Conservation (phyloP, 2,329 filamentous ascomycete species). For the Colletotrichum echinochloae region DNA sequence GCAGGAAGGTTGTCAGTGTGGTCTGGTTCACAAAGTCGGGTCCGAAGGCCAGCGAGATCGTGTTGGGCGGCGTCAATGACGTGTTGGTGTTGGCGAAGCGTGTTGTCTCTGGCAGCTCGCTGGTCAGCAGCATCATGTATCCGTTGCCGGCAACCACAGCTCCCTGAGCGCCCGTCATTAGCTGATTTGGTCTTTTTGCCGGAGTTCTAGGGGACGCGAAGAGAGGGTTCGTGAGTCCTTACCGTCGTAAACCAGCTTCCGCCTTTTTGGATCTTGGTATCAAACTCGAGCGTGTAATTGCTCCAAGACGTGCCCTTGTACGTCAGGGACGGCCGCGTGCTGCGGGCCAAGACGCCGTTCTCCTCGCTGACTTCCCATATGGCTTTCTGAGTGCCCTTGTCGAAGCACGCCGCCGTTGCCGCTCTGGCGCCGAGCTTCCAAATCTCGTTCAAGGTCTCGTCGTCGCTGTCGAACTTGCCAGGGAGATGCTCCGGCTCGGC, state of each 20-base stretch:
- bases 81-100: conserved; percentile 48
- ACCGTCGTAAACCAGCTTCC: conserved; percentile 54
- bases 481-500: conserved; percentile 44
- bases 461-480: conserved; percentile 47
- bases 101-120: conserved; percentile 21
- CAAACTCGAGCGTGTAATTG: conserved; percentile 54
- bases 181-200: conserved; percentile 29
- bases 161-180: neutral
- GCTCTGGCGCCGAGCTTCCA: conserved; percentile 53
- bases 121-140: conserved; percentile 32
- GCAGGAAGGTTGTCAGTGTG: conserved; percentile 45
- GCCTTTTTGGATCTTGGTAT: conserved; percentile 51
- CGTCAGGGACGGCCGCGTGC: conserved; percentile 48
- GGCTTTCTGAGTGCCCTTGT: conserved; percentile 51
- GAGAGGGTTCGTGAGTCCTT: conserved; percentile 6
- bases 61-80: conserved; percentile 51
- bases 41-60: conserved; percentile 50
- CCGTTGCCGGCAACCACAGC: conserved; percentile 27
- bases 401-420: conserved; percentile 51
- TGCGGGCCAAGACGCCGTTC: conserved; percentile 51
- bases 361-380: conserved; percentile 49
- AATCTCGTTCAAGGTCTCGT: conserved; percentile 50
- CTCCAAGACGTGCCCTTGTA: conserved; percentile 43
- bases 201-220: too few relatives aligned
- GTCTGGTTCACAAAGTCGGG: conserved; percentile 53